Percentiles rank a stretch among this genome's conserved stretches.
phyloP scores from a whole-genome alignment of 371 early-diverging fungal species.

The Mucor mucedo region DNA sequence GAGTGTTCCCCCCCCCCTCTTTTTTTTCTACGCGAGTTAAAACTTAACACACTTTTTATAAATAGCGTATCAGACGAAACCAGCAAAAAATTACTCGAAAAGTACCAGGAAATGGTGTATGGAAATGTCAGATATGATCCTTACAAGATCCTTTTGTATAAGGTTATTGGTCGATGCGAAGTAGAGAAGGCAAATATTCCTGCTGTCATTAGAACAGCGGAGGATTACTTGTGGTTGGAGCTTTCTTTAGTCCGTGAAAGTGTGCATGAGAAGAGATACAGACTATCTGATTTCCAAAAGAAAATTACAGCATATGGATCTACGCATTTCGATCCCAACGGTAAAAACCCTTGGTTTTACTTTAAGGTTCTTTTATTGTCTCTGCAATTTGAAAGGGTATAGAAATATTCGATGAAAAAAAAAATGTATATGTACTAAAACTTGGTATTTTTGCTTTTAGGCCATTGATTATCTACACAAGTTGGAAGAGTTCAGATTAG shows the following conservation, averaged over 20 bases:
- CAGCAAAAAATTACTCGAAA: slow-evolving; percentile 55
- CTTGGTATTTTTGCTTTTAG: slow-evolving; percentile 26
- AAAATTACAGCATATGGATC: slow-evolving; percentile 66
- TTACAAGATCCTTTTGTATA: slow-evolving; percentile 86
- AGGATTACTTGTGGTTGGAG: slow-evolving; percentile 89
- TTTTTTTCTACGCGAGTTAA: not conserved
- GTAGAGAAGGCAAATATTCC: slow-evolving; percentile 64
- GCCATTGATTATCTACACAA: slow-evolving; percentile 76
- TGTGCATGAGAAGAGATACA: slow-evolving; percentile 49
- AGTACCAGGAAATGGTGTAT: slow-evolving; percentile 64
- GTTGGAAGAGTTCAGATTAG: slow-evolving; percentile 64
- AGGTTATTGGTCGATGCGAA: slow-evolving; percentile 89
- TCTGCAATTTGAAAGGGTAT: slow-evolving; percentile 86
- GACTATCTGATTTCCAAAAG: slow-evolving; percentile 67
- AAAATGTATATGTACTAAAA: not conserved
- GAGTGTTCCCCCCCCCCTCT: too few relatives aligned
- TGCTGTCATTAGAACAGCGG: slow-evolving; percentile 68
- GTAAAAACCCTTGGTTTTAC: slow-evolving; percentile 76
- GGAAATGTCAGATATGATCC: slow-evolving; percentile 68
- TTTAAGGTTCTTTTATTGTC: slow-evolving; percentile 82
- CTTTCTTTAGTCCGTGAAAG: slow-evolving; percentile 71
- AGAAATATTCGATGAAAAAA: not conserved
- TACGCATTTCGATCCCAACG: slow-evolving; percentile 63
- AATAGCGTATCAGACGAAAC: slow-evolving; percentile 47
- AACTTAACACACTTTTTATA: not conserved